Base-by-base conservation (phyloP, 805 yeast genomes). In the Ogataea glucozyma region DNA sequence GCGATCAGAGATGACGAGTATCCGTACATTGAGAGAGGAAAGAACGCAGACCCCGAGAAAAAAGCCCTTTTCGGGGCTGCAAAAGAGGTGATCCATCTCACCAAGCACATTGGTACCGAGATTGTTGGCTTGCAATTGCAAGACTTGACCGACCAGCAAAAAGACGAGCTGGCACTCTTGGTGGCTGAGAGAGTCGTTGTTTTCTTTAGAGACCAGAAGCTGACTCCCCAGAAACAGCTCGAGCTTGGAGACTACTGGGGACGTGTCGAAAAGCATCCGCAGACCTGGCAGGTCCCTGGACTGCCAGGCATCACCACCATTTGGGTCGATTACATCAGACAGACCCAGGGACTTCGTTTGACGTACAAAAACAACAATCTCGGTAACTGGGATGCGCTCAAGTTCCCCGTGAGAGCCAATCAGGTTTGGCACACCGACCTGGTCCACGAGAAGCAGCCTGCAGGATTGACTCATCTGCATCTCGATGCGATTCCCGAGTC, bases 371-470 rank as follows among this genome's bases (percentile, higher is more conserved):
- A 44, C 34, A 34, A 44, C 27, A 50, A 50, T 26, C 34, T 41
- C n/a, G 52, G 54, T 37, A 48, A 47, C 38, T 46, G 47, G 47
- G 50, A 46, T 37, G 36, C 31, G 2, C 24, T 20, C 63, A 38
- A 36, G 22, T 38, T 37, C 35, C 46, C 36, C 23, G 29, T 39
- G 20, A 36, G 63, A 61, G 48, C 46, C 27, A 54, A 56, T 30
- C 54, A 63, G 19, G 58, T 54, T n/a, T 74, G 76, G 75, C 81
- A 76, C 62, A 68, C 78, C 7, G 81, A 76, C 54, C 64, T 75
- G 41, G 69, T 70, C 27, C 78, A 75, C 52, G 81, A 76, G 59
- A 61, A 66, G 34, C 73, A 71, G 39, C 79, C 81, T 8, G 72
- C 80, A 4, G 77, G 76, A 14, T 62, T 67, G 49, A 75, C 82